A percentile compares a stretch with the other conserved stretches of the same genome.
Evolutionary conservation across 1,139 yeast genomes (phyloP).

Genomic region (Diutina rugosa): DNA sequence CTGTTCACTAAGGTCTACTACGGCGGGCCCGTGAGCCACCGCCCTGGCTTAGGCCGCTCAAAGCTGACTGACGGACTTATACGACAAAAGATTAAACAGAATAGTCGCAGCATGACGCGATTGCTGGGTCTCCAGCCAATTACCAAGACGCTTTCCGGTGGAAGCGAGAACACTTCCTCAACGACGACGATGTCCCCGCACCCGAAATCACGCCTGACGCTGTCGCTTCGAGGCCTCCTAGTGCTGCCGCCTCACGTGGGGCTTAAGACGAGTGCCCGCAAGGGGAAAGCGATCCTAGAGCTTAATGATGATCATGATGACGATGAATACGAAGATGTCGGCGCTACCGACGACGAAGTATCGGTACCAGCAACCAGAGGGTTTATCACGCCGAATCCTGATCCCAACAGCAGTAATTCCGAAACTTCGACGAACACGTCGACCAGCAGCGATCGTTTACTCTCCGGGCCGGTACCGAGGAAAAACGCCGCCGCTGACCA

Average conservation of each 20-base stretch:
- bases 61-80: neutral
- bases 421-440: neutral
- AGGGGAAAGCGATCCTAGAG: constrained; percentile 27
- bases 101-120: neutral
- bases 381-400: neutral
- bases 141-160: neutral
- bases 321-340: constrained; percentile 6
- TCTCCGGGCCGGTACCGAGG: neutral
- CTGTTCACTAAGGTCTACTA: neutral
- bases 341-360: neutral
- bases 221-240: neutral
- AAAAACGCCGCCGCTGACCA: neutral
- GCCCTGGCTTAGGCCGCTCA: neutral
- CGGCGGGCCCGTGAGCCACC: neutral
- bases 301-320: constrained; percentile 14
- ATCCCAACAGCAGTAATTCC: neutral
- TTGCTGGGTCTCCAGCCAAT: neutral
- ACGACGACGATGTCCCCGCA: neutral
- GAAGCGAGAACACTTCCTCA: neutral
- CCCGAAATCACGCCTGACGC: neutral
- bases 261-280: constrained; percentile 24
- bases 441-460: neutral
- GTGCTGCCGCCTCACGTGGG: constrained; percentile 10
- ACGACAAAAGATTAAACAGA: neutral
- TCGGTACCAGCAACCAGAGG: neutral